Evolutionary conservation across 768 basidiomycete genomes (phyloP), one percentile per base, ranked within the genome.

Genomic region (Agaricus subrufescens): DNA sequence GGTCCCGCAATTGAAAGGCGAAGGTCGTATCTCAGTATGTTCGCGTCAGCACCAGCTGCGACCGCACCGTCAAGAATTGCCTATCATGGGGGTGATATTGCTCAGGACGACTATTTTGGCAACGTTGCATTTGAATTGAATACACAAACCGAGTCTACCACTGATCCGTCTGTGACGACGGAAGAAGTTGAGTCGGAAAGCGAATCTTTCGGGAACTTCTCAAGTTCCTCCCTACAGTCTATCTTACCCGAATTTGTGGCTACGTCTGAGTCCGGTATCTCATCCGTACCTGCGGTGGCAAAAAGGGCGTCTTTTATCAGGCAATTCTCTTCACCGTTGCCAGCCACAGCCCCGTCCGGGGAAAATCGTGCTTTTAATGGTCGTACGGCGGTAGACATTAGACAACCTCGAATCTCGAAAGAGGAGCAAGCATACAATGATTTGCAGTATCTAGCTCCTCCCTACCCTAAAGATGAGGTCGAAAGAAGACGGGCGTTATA

Each of bases 401-500:
- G 71, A 60, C 67, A 72, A 14, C 74, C 76, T 43, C 82, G 80
- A 50, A 80, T 76, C 4, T 79, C 75, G 54, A 87, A 82, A 65
- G 89, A 88, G 64, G 86, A 85, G 60, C 81, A 84, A 48, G 81
- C 82, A 75, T 90, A 81, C 60, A 63, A 64, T 45, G 83, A 84
- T 51, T 70, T 82, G 57, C 86, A 82, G 15, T 91, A 87, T 64
- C 76, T 98, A 15, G 78, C 81, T 19, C 87, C 94, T 30, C 94
- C 94, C 2, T 79, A 86, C 60, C 92, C 94, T 4, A 87, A 89
- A 2, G 84, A 95, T 60, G 94, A 98, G 69, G 69, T 84, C 27
- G 89, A 91, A 49, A 80, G 94, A 29, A 75, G 91, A 37, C 77
- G 90, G 46, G 94, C 94, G 6, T 69, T 98, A 62, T 91, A 95